Conservation (phyloP, 2,329 filamentous ascomycete genomes). For the Aspergillus sp. region DNA sequence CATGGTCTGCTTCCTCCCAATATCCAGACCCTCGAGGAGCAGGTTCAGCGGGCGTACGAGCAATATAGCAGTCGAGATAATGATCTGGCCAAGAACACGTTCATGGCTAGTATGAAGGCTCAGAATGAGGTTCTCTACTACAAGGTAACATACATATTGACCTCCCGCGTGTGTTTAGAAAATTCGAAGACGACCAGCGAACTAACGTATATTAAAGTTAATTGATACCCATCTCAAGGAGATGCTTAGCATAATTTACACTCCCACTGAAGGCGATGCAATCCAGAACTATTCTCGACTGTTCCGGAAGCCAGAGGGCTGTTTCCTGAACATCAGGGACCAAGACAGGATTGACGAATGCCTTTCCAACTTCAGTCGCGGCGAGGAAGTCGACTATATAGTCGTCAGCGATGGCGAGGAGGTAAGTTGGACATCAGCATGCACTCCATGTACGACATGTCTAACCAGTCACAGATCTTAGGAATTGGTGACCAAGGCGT, state of each 20-base stretch:
- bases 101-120: constrained; percentile 79
- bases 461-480: constrained; percentile 61
- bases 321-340: constrained; percentile 75
- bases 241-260: constrained; percentile 91
- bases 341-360: constrained; percentile 66
- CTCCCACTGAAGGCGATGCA: constrained; percentile 84
- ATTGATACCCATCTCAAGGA: constrained; percentile 77
- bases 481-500: constrained; percentile 89
- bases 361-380: constrained; percentile 66
- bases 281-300: constrained; percentile 80
- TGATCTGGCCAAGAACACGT: constrained; percentile 80
- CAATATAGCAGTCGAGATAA: constrained; percentile 68
- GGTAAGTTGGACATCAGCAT: constrained; percentile 24
- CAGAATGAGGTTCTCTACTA: constrained; percentile 86
- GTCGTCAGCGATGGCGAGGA: constrained; percentile 74
- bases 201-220: constrained; percentile 51
- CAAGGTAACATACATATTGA: constrained; percentile 52
- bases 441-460: too few species aligned
- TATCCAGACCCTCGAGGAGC: constrained; percentile 74
- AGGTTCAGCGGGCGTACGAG: constrained; percentile 74
- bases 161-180: not conserved
- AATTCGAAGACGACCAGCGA: not conserved
- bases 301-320: constrained; percentile 77
- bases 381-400: constrained; percentile 82
- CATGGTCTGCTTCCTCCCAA: constrained; percentile 71